Conservation (phyloP, 2,329 filamentous ascomycete genomes). For the Fusarium aywerte region DNA sequence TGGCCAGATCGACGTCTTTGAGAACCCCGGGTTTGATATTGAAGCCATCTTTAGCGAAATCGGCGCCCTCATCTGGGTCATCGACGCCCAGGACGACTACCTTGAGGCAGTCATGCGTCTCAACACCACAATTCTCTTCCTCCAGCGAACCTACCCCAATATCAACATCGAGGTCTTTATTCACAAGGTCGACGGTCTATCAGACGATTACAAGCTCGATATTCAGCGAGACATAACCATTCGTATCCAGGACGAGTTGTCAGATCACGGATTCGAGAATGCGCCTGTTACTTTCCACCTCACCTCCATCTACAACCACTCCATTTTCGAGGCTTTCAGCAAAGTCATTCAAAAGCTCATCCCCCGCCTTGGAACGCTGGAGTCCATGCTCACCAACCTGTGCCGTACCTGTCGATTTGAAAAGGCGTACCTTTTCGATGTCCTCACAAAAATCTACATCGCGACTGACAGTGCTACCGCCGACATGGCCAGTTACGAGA, state of each 20-base stretch:
- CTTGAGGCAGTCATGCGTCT: slow-evolving; percentile 88
- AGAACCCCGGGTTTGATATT: slow-evolving; percentile 88
- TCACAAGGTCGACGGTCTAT: slow-evolving; percentile 98
- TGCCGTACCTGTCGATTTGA: slow-evolving; percentile 95
- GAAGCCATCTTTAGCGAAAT: slow-evolving; percentile 95
- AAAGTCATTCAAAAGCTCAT: slow-evolving; percentile 99
- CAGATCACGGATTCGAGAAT: slow-evolving; percentile 92
- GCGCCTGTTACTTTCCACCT: slow-evolving; percentile 94
- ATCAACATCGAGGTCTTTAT: slow-evolving; percentile 99
- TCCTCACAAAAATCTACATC: slow-evolving; percentile 98
- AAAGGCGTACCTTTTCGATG: slow-evolving; percentile 98
- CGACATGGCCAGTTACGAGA: slow-evolving; percentile 96
- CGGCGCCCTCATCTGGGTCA: slow-evolving; percentile 96
- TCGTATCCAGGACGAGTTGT: slow-evolving; percentile 94
- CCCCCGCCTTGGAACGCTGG: slow-evolving; percentile 89
- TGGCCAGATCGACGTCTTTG: slow-evolving; percentile 88
- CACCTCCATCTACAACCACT: slow-evolving; percentile 98
- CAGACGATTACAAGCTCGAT: slow-evolving; percentile 95
- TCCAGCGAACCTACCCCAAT: slow-evolving; percentile 88
- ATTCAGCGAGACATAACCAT: slow-evolving; percentile 97
- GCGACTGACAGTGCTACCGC: slow-evolving; percentile 93
- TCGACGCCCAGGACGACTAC: slow-evolving; percentile 98
- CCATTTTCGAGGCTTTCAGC: slow-evolving; percentile 97
- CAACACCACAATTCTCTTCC: slow-evolving; percentile 87
- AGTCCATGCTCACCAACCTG: slow-evolving; percentile 92